Evolutionary conservation across 2,329 filamentous ascomycete species (phyloP), one percentile per base, ranked within the genome.

Genomic region (Aspergillus pseudonomiae): DNA sequence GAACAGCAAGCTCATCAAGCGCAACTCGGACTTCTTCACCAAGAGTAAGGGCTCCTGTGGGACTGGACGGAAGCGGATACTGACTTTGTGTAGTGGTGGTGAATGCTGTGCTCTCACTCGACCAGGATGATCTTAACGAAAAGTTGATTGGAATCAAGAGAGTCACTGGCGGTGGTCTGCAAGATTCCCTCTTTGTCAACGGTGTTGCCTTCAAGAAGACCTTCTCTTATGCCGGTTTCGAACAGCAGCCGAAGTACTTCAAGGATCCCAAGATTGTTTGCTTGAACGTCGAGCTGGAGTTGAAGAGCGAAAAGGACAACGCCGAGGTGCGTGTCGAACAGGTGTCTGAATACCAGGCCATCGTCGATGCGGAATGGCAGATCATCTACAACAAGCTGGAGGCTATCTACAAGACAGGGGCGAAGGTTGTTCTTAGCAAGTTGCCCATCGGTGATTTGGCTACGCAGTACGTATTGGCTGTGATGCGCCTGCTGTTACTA

Each of bases 361-460:
- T 99, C 71, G 95, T 99, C 77, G 95, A 99, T 76, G 95, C 95
- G 34, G 95, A 99, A 81, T 99, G 95, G 95, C 93, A 97, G 81
- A 99, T 99, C 77, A 99, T 99, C 80, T 98, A 91, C 88, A 94
- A 97, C 85, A 99, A 99, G 86, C 91, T 99, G 78, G 95, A 99
- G 83, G 92, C 94, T 56, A 83, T 97, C 60, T 88, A 94, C 86
- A 89, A 94, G 81, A 97, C 94, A 6, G 95, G 95, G 60, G 95
- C 95, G 68, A 97, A 97, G 87, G 93, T 99, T 58, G 93, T 99
- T 48, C 89, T 99, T 63, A 97, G 93, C 82, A 98, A 97, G 83
- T 86, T 98, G 66, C 95, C 95, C 46, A 98, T 99, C 75, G 95
- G 95, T 75, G 95, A 99, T 83, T 83, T 99, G 75, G 95, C 95